Percentiles rank a stretch among this genome's conserved stretches.
Evolutionary conservation across 192 early-diverging fungal genomes (phyloP).

Genomic region (Oehlia diaphana): DNA sequence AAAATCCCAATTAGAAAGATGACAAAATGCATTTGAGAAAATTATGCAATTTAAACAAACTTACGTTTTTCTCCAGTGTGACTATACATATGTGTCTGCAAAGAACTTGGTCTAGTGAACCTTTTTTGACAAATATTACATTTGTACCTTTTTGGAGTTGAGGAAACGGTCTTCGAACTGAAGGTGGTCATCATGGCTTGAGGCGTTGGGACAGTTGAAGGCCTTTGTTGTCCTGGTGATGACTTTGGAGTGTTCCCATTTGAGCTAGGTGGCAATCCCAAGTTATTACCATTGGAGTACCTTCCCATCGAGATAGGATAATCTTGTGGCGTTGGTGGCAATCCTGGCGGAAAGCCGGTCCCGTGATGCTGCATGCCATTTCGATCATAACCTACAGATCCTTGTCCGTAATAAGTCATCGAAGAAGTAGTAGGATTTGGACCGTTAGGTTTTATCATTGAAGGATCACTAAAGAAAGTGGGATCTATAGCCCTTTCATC

Average conservation of each 20-base stretch:
- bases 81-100: conserved; percentile 41
- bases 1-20: too few species aligned
- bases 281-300: neutral
- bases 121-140: conserved; percentile 38
- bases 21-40: too few species aligned
- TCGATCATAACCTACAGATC: conserved; percentile 9
- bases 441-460: conserved; percentile 12
- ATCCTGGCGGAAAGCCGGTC: neutral
- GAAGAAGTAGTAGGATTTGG: conserved; percentile 4
- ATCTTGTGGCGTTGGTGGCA: conserved; percentile 3
- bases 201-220: conserved; percentile 4
- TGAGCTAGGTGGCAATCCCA: neutral
- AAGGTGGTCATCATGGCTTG: conserved; percentile 34
- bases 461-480: conserved; percentile 12
- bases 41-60: neutral
- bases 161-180: conserved; percentile 29
- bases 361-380: conserved; percentile 1
- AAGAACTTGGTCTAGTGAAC: conserved; percentile 41
- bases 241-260: conserved; percentile 2
- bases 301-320: neutral
- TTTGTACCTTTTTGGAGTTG: conserved; percentile 38
- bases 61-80: conserved; percentile 41
- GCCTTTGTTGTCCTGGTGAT: neutral
- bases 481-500: conserved; percentile 18
- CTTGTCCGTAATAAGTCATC: neutral